Evolutionary conservation across 164 flowering plant species (phyloP), one percentile per base, ranked within the genome.

Genomic region (Hamamelis virginiana): DNA sequence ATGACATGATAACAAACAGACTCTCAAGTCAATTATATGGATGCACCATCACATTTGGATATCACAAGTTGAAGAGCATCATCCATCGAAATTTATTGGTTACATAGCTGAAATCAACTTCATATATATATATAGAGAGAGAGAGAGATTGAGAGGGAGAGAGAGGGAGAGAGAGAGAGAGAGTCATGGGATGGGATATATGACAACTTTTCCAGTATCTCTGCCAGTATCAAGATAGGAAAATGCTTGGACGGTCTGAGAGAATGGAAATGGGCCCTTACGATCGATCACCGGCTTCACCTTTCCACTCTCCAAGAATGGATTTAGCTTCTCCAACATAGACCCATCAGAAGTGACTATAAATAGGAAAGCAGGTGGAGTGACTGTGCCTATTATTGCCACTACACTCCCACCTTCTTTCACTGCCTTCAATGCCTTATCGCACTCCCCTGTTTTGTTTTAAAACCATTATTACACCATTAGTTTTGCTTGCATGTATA

Each of bases 321-420:
- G 97, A 68, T 91, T 89, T 46, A 95, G 85, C 62, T 90, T 90
- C 70, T 78, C 82, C 80, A 95, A 25, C 13, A 81, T 83, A 0
- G 74, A 84, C 22, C 98, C 97, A 44, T 86, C 81, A 21, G 97
- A 91, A 27, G 96, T 92, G 43, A 95, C 91, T 10, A 91, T 90
- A 74, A 92, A 95, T 80, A 86, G 81, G 81, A 91, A 91, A 52
- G 89, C 98, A 18, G 98, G 97, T 10, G 97, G 88, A 5, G 86
- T 79, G 38, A 83, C 89, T 0, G 94, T 87, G 18, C 96, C 93
- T 3, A 91, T 88, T 58, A 95, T 70, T 41, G 76, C 90, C 74
- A 95, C 97, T n/a, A 90, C 91, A 46, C 86, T 89, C 19, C 99
- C 99, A 0, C 97, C 99, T 84, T 91, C 97, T 75, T 91, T 95